Evolutionary conservation across 2,329 filamentous ascomycete species (phyloP).

Genomic region (Ascosphaera apis): DNA sequence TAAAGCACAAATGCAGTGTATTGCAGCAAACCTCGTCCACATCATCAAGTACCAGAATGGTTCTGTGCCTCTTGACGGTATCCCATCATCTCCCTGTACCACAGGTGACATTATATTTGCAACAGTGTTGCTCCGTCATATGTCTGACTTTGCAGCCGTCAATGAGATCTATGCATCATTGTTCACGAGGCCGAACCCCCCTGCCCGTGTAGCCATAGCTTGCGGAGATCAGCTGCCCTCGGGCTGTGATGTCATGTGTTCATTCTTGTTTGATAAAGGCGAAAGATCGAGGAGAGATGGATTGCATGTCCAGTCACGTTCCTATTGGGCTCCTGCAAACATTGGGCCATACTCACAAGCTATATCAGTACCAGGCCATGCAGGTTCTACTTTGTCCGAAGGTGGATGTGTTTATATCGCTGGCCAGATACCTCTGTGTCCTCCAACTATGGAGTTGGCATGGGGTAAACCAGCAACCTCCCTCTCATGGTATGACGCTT

Average conservation of each 20-base stretch:
- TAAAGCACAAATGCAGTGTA: constrained; percentile 18
- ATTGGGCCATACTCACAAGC: constrained; percentile 95
- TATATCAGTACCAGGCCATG: constrained; percentile 29
- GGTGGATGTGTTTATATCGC: constrained; percentile 41
- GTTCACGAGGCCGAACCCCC: constrained; percentile 59
- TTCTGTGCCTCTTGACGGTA: no score
- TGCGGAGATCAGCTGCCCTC: constrained; percentile 43
- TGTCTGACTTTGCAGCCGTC: constrained; percentile 53
- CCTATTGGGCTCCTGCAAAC: constrained; percentile 95
- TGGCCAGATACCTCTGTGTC: constrained; percentile 76
- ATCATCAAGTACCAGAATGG: constrained; percentile 4
- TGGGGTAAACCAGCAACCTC: constrained; percentile 7
- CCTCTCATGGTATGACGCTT: constrained; percentile 13
- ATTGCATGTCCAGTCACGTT: constrained; percentile 76
- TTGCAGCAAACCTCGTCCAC: constrained; percentile 9
- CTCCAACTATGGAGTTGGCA: constrained; percentile 44
- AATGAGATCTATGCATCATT: constrained; percentile 55
- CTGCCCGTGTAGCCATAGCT: constrained; percentile 62
- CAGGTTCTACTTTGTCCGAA: constrained; percentile 8
- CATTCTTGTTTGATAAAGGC: constrained; percentile 23
- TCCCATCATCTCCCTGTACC: no score
- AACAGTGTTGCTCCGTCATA: constrained; percentile 49
- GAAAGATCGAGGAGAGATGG: constrained; percentile 19
- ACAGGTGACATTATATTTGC: constrained; percentile 23
- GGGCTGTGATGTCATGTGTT: constrained; percentile 37